Conservation (phyloP, 2,329 filamentous ascomycete species). For the Dothiorella sarmentorum region DNA sequence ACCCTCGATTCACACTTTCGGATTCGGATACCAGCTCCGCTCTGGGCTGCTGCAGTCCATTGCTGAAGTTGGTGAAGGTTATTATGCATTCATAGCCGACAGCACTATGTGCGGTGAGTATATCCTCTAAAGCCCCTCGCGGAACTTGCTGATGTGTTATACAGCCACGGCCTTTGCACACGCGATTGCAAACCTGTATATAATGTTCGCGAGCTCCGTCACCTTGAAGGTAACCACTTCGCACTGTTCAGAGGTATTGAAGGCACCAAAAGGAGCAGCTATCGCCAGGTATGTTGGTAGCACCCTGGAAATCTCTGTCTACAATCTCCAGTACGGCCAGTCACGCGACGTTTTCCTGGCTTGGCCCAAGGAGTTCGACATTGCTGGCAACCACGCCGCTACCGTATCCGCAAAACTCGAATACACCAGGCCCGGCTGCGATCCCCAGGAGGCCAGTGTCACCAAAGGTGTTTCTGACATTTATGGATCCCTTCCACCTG, state of each 20-base stretch:
- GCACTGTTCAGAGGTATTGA: background rate
- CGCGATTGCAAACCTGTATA: slow-evolving; percentile 59
- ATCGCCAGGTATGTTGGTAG: slow-evolving; percentile 28
- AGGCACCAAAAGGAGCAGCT: slow-evolving; percentile 25
- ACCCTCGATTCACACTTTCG: slow-evolving; percentile 48
- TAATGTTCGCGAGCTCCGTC: slow-evolving; percentile 53
- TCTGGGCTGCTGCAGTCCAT: slow-evolving; percentile 59
- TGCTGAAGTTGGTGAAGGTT: slow-evolving; percentile 55
- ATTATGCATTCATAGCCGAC: slow-evolving; percentile 61
- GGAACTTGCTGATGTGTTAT: slow-evolving; percentile 1
- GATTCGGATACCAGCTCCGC: slow-evolving; percentile 50
- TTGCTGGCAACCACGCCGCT: background rate
- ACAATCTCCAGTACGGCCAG: slow-evolving; percentile 59
- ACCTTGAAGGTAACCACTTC: slow-evolving; percentile 30
- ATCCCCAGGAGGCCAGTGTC: background rate
- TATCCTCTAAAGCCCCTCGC: background rate
- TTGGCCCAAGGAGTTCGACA: background rate
- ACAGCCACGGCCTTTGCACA: slow-evolving; percentile 59
- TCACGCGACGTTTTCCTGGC: slow-evolving; percentile 55
- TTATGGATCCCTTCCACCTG: background rate
- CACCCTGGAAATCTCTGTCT: slow-evolving; percentile 23
- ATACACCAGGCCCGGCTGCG: slow-evolving; percentile 3
- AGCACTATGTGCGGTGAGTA: slow-evolving; percentile 53
- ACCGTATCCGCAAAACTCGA: slow-evolving; percentile 2
- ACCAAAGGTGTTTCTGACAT: background rate